phyloP scores from a whole-genome alignment of 2,329 filamentous ascomycete genomes.

The Aspergillus uvarum region DNA sequence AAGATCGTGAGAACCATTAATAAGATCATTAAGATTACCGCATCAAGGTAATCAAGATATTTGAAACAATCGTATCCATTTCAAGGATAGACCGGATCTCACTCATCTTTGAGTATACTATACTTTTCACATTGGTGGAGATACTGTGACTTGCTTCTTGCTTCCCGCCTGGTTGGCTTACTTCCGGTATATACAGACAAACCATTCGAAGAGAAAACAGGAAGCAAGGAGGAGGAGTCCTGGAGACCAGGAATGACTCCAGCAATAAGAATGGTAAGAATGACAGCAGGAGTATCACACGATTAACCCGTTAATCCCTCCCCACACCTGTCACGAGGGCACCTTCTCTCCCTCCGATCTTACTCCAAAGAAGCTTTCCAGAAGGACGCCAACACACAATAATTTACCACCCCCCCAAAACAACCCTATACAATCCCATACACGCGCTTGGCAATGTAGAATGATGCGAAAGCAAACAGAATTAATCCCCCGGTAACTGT shows the following conservation, averaged over 20 bases:
- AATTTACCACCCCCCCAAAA: no score
- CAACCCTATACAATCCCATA: constrained; percentile 68
- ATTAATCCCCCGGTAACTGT: constrained; percentile 70
- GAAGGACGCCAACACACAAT: neutral
- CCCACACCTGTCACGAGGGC: neutral
- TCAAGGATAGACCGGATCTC: no score
- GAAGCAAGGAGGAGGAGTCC: neutral
- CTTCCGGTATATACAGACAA: neutral
- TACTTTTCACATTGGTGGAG: no score
- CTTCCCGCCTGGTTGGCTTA: no score
- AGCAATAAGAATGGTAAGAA: neutral
- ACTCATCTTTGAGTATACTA: no score
- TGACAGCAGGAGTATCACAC: neutral
- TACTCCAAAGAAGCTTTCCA: neutral
- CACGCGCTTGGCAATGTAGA: constrained; percentile 76
- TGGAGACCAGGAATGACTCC: neutral
- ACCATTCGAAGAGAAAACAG: neutral
- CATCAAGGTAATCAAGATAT: no score
- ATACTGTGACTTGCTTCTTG: no score
- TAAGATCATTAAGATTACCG: no score
- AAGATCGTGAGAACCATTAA: neutral
- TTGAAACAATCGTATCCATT: no score
- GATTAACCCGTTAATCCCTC: neutral
- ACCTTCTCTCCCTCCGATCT: neutral
- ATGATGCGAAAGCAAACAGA: constrained; percentile 77